Conservation (phyloP, 768 basidiomycete species). For the Brasilioporus rufonigricans region DNA sequence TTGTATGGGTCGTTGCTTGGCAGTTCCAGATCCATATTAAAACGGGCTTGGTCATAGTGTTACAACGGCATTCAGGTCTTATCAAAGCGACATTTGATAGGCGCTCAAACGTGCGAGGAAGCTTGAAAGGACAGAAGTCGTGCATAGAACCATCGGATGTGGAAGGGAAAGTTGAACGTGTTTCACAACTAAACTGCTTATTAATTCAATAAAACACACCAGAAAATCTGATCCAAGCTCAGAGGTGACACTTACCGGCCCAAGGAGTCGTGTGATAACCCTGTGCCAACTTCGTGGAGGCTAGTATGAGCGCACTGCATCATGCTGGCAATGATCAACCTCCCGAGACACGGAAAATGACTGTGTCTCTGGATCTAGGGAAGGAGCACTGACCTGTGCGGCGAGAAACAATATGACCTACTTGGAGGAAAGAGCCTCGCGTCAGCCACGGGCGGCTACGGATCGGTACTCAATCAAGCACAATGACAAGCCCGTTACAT, state of each 20-base stretch:
- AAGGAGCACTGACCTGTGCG: background rate
- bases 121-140: background rate
- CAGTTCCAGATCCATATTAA: no score
- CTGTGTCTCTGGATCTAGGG: background rate
- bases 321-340: background rate
- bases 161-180: background rate
- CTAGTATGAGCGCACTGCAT: background rate
- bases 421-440: background rate
- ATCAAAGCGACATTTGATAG: background rate
- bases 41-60: conserved; percentile 4
- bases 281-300: background rate
- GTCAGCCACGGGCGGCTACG: background rate
- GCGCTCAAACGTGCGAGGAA: background rate
- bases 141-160: background rate
- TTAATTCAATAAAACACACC: background rate
- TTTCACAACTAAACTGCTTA: no score
- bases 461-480: background rate
- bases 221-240: background rate
- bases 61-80: background rate
- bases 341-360: background rate
- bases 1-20: background rate
- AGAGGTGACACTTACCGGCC: no score
- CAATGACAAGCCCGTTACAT: no score
- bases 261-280: background rate
- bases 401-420: background rate